Evolutionary conservation across 306 rosid species (phyloP).

Genomic region (Quercus bicolor): DNA sequence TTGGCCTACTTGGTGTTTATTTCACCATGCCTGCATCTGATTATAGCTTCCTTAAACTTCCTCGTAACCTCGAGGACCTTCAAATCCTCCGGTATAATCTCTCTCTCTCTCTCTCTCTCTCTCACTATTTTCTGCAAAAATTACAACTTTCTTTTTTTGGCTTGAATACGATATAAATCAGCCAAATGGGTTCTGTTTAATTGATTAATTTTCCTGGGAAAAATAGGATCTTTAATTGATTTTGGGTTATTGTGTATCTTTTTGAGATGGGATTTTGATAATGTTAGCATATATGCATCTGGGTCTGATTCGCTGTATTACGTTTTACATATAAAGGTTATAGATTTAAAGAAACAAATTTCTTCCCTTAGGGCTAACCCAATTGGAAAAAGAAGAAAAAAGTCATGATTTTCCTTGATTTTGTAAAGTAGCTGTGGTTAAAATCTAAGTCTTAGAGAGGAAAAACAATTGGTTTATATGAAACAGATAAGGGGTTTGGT

Average conservation of each 20-base stretch:
- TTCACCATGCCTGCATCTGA: conserved; percentile 90
- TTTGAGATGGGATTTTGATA: background rate
- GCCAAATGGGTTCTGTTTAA: background rate
- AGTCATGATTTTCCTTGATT: background rate
- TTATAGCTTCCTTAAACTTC: conserved; percentile 96
- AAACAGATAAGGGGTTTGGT: too few relatives aligned
- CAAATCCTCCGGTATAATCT: conserved; percentile 57
- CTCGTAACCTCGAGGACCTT: conserved; percentile 81
- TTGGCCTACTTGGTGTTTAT: conserved; percentile 64
- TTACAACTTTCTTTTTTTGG: background rate
- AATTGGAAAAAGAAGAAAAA: background rate
- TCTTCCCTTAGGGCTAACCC: background rate
- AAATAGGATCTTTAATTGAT: background rate
- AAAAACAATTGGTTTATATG: background rate
- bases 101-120: background rate
- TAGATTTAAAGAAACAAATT: background rate
- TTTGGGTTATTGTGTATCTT: background rate
- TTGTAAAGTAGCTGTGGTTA: too few relatives aligned
- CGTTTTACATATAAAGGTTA: background rate
- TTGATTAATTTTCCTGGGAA: background rate
- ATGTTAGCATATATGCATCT: background rate
- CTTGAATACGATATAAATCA: too few relatives aligned
- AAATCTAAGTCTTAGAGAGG: background rate
- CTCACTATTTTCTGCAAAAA: background rate
- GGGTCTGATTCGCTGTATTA: background rate